Conservation (phyloP, 768 basidiomycete species). For the Astraeus odoratus region DNA sequence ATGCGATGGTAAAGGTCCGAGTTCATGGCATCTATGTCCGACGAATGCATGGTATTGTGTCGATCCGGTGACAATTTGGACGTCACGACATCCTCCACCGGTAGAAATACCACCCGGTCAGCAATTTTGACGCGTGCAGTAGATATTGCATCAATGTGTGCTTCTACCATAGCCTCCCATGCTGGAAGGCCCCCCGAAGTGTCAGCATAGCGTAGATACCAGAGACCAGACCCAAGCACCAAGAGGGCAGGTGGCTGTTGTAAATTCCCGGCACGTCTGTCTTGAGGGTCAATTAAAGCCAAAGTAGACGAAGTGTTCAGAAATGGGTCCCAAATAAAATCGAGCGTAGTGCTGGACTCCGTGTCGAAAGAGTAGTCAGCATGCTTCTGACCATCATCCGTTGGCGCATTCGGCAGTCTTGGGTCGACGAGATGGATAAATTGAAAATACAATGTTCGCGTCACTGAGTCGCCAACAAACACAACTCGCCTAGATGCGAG, state of each 20-base stretch:
- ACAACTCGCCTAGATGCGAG: constrained; percentile 53
- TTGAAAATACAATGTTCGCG: constrained; percentile 74
- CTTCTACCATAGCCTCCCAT: constrained; percentile 73
- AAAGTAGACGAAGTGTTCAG: constrained; percentile 60
- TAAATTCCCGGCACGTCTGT: not conserved
- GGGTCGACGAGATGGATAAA: constrained; percentile 56
- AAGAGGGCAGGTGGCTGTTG: constrained; percentile 51
- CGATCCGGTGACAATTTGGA: constrained; percentile 61
- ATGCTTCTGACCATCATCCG: constrained; percentile 62
- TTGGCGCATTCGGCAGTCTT: constrained; percentile 42
- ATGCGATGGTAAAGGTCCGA: constrained; percentile 72
- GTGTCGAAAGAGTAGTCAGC: constrained; percentile 49
- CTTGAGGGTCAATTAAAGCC: constrained; percentile 32
- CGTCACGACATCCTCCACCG: constrained; percentile 64
- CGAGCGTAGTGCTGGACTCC: constrained; percentile 38
- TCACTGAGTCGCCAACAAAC: constrained; percentile 84
- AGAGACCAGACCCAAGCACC: constrained; percentile 80
- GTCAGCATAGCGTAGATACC: constrained; percentile 77
- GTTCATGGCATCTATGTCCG: constrained; percentile 90
- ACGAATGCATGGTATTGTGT: constrained; percentile 58
- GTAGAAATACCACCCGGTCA: constrained; percentile 71
- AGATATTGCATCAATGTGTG: constrained; percentile 46
- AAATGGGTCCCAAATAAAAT: constrained; percentile 84
- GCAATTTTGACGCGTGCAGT: constrained; percentile 39
- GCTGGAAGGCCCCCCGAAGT: constrained; percentile 66